phyloP scores from a whole-genome alignment of 208 protist species.

The Leishmania aethiopica region DNA sequence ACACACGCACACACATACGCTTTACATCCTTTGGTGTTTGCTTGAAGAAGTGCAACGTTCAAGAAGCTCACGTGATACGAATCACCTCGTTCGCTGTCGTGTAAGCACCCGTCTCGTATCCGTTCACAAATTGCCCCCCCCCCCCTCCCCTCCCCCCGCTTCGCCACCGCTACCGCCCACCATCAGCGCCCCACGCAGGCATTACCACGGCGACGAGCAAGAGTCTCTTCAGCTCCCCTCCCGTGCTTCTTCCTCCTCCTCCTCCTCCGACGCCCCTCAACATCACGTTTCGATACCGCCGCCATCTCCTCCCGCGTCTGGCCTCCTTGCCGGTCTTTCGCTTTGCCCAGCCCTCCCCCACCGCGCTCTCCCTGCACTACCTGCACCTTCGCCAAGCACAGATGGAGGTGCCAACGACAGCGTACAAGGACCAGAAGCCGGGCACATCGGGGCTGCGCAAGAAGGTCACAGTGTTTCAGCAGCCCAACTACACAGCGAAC shows the following conservation, averaged over 20 bases:
- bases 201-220: background rate
- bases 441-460: conserved; percentile 97
- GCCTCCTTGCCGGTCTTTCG: background rate
- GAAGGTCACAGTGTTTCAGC: conserved; percentile 92
- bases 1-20: background rate
- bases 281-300: conserved; percentile 2
- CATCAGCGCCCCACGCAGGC: background rate
- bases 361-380: background rate
- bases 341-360: background rate
- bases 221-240: background rate
- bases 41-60: background rate
- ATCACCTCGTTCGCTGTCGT: background rate
- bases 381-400: background rate
- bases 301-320: background rate
- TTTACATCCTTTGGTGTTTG: background rate
- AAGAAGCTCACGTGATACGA: background rate
- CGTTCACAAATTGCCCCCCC: too few relatives aligned
- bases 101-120: background rate
- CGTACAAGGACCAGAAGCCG: conserved; percentile 93
- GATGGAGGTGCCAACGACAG: conserved; percentile 51
- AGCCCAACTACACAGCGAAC: conserved; percentile 96
- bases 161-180: background rate
- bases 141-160: too few relatives aligned
- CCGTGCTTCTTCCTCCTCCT: background rate
- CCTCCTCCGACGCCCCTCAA: background rate